Conservation (phyloP, 257 asterid species). For the Solanum pimpinellifolium region DNA sequence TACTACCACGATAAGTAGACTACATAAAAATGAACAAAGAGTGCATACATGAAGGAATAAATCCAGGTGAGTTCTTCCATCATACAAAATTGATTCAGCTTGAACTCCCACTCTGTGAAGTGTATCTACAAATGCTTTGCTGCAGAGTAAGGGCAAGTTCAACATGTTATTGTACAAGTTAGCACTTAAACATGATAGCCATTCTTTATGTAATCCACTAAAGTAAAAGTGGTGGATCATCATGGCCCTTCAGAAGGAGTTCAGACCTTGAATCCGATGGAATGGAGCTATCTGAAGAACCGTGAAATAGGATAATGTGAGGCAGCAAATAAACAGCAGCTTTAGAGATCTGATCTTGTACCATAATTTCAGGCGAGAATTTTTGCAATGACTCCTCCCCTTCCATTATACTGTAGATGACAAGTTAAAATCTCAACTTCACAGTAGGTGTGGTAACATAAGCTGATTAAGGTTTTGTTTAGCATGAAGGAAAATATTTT, state of each 20-base stretch:
- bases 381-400: constrained; percentile 64
- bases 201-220: neutral
- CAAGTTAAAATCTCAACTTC: neutral
- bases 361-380: constrained; percentile 76
- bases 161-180: neutral
- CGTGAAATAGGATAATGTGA: constrained; percentile 63
- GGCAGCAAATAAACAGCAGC: constrained; percentile 52
- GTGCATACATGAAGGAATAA: constrained; percentile 69
- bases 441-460: neutral
- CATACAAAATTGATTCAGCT: constrained; percentile 57
- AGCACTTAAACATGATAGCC: neutral
- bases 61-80: constrained; percentile 93
- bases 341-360: constrained; percentile 29
- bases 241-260: neutral
- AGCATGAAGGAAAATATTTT: neutral
- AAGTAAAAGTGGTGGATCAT: neutral
- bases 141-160: constrained; percentile 19
- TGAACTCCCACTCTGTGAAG: constrained; percentile 56
- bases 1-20: neutral
- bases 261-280: constrained; percentile 74
- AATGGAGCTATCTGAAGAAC: constrained; percentile 71
- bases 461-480: neutral
- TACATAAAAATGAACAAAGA: neutral
- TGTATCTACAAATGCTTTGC: constrained; percentile 48
- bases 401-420: constrained; percentile 74